Conservation (phyloP, 1,284 basidiomycete genomes). For the Apiotrichum veenhuisii region DNA sequence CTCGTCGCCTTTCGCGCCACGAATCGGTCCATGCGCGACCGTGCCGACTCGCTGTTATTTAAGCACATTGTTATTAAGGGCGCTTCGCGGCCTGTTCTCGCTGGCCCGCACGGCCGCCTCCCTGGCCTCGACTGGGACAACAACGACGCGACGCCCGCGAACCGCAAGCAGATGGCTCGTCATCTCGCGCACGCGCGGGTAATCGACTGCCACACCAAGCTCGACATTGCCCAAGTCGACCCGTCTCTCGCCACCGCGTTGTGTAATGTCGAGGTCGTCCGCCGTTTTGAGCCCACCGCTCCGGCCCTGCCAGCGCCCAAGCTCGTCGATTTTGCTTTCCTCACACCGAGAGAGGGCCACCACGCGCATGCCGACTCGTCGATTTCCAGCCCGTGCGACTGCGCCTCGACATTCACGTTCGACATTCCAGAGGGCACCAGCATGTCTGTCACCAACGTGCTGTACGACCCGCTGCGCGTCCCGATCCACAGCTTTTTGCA, state of each 20-base stretch:
- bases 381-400: background rate
- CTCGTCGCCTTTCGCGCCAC: conserved; percentile 7
- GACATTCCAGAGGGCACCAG: background rate
- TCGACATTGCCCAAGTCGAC: conserved; percentile 5
- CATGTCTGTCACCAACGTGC: conserved; percentile 1
- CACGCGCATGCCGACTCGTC: conserved; percentile 1
- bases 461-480: background rate
- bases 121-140: conserved; percentile 7
- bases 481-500: conserved; percentile 5
- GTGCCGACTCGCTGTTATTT: conserved; percentile 1
- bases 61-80: background rate
- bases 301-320: background rate
- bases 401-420: conserved; percentile 3
- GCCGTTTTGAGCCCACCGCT: conserved; percentile 2
- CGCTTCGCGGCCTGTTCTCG: background rate
- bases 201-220: conserved; percentile 8
- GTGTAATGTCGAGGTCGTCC: background rate
- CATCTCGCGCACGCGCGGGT: background rate
- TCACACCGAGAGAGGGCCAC: background rate
- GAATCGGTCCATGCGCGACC: background rate
- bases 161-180: background rate
- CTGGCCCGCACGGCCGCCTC: conserved; percentile 1
- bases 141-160: background rate
- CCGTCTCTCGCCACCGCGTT: conserved; percentile 2
- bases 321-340: conserved; percentile 4